phyloP scores from a whole-genome alignment of 345 rosid genomes.

The Erucastrum elatum region DNA sequence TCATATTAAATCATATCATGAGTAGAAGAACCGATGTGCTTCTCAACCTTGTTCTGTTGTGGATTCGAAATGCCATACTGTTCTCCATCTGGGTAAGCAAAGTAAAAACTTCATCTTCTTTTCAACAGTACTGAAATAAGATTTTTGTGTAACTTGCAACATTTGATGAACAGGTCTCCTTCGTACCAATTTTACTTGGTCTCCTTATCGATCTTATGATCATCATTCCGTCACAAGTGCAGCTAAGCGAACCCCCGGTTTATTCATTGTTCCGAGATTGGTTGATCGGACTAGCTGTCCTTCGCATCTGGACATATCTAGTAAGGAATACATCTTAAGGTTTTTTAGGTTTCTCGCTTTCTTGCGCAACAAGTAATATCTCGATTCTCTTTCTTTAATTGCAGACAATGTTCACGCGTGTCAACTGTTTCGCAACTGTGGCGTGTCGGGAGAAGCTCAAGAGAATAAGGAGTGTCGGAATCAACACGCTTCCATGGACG shows the following conservation, averaged over 20 bases:
- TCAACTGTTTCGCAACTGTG: constrained; percentile 12
- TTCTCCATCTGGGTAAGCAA: constrained; percentile 28
- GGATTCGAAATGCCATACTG: neutral
- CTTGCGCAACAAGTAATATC: neutral
- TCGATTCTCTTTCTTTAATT: neutral
- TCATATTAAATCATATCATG: constrained; percentile 8
- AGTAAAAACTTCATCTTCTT: neutral
- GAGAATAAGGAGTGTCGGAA: constrained; percentile 6
- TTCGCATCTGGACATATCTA: constrained; percentile 24
- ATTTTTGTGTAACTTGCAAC: constrained; percentile 9
- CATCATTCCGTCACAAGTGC: constrained; percentile 25
- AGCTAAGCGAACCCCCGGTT: neutral
- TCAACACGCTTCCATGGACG: neutral
- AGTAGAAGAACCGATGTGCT: constrained; percentile 1
- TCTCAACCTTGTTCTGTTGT: constrained; percentile 13
- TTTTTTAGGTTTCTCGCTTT: neutral
- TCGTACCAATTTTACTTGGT: constrained; percentile 25
- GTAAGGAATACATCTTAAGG: constrained; percentile 9
- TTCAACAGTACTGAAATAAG: neutral
- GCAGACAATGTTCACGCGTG: constrained; percentile 12
- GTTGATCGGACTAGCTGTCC: constrained; percentile 16
- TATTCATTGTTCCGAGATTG: constrained; percentile 21
- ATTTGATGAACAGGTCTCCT: constrained; percentile 9
- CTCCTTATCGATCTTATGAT: constrained; percentile 29
- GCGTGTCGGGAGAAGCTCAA: constrained; percentile 23